phyloP scores from a whole-genome alignment of 352 stramenopile species.

The Globisporangium heterothallicum region DNA sequence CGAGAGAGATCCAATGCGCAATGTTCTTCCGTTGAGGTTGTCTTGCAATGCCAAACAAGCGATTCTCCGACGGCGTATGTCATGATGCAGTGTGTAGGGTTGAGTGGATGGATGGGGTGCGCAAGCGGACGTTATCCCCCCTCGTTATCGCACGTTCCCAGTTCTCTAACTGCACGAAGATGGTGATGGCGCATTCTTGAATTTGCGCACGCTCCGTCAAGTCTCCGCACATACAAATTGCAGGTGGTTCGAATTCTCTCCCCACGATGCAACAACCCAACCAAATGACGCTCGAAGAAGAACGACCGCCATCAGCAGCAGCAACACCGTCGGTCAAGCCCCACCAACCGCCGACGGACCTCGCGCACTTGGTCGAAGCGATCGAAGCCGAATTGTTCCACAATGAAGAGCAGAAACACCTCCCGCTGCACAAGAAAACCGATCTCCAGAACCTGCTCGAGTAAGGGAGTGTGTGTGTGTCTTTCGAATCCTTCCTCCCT shows the following conservation, averaged over 20 bases:
- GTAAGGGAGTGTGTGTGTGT: constrained; percentile 24
- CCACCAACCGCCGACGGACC: constrained; percentile 18
- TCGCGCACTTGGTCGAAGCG: constrained; percentile 46
- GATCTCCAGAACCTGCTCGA: constrained; percentile 53
- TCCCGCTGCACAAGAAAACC: constrained; percentile 57
- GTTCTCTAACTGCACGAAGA: no score
- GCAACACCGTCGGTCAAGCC: not conserved
- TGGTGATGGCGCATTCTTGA: no score
- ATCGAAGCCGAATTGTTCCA: constrained; percentile 39
- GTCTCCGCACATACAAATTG: no score
- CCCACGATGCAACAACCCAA: no score
- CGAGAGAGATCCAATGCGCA: no score
- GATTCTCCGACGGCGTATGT: no score
- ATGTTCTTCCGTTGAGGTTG: not conserved
- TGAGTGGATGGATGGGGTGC: constrained; percentile 1
- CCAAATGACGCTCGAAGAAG: no score
- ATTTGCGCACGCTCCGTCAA: no score
- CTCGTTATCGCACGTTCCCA: not conserved
- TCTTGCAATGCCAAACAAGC: no score
- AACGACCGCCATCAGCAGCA: no score
- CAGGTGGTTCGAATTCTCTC: no score
- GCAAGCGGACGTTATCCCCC: not conserved
- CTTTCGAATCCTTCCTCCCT: no score
- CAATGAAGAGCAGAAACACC: constrained; percentile 30
- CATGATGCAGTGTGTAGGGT: constrained; percentile 1